Evolutionary conservation across 768 basidiomycete species (phyloP), one percentile per base, ranked within the genome.

Genomic region (Rossbeevera mucosa): DNA sequence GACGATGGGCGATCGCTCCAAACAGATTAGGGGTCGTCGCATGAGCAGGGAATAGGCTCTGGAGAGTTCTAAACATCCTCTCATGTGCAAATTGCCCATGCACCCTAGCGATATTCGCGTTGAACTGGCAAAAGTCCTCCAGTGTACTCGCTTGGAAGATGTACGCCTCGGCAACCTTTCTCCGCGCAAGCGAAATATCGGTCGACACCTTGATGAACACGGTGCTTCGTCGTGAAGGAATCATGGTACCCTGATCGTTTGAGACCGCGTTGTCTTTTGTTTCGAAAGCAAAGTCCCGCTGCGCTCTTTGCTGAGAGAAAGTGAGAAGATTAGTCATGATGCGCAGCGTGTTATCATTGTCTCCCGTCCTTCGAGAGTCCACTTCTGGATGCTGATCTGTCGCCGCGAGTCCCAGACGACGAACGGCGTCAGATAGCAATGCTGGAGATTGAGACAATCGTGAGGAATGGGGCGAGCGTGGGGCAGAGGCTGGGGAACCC

Each of bases 281-380:
- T 47, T 74, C 71, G 7, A 74, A 68, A 12, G 79, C 73, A 1
- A 73, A 69, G 6, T 72, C 74, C 44, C 71, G 68, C 11, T 71
- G 61, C 4, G 56, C 61, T 40, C 66, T 64, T 33, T 76, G 74
- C 52, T 77, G 79, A 12, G 82, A 79, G 50, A 82, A 75, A 0
- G 83, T 81, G 50, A 89, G 73, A 2, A 90, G 70, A 60, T 87
- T 88, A 4, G 86, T 88, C 86, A 89, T 86, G 54, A 87, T 80
- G 13, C 85, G 80, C n/a, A 85, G 63, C 26, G 87, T 83, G 58
- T 81, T 80, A 47, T 80, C 75, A 9, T 76, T 76, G 38, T 79
- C 77, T 48, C 79, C 80, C 11, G 71, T 69, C 28, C 72, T 74
- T 47, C 75, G 74, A 46, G 77, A 76, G 22, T 65, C 68, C 24